Evolutionary conservation across 2,329 filamentous ascomycete species (phyloP).

Genomic region (Cladosporium sp.): DNA sequence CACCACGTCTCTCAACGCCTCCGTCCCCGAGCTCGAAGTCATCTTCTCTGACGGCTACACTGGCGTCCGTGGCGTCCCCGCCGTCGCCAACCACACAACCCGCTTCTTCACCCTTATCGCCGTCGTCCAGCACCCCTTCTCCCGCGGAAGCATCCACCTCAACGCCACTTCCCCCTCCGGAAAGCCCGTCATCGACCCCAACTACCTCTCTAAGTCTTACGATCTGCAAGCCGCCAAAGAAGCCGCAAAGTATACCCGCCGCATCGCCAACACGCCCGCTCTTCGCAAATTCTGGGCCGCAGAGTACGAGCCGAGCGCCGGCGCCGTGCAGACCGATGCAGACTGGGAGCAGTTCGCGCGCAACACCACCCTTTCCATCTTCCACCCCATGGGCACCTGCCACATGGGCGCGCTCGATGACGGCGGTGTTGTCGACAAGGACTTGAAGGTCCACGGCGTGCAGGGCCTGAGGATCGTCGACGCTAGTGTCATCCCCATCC

Average conservation of each 20-base stretch:
- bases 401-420: conserved; percentile 23
- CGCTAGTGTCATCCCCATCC: conserved; percentile 34
- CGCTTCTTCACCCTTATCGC: conserved; percentile 59
- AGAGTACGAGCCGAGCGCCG: conserved; percentile 27
- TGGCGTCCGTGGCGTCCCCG: conserved; percentile 42
- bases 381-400: conserved; percentile 27
- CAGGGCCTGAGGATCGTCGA: conserved; percentile 32
- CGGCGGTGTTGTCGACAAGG: conserved; percentile 30
- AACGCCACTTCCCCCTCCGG: conserved; percentile 23
- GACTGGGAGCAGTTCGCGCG: conserved; percentile 28
- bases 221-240: conserved; percentile 30
- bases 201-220: conserved; percentile 31
- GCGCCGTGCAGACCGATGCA: conserved; percentile 21
- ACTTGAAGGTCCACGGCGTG: conserved; percentile 30
- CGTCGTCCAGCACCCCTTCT: conserved; percentile 51
- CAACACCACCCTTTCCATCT: conserved; percentile 27
- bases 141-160: conserved; percentile 45
- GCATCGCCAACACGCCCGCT: conserved; percentile 43
- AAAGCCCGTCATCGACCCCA: conserved; percentile 32
- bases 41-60: conserved; percentile 51
- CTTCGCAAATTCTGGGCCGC: conserved; percentile 36
- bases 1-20: conserved; percentile 30
- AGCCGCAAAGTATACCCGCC: conserved; percentile 36
- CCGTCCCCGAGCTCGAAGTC: conserved; percentile 45
- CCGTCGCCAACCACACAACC: conserved; percentile 33